Conservation (phyloP, 2,329 filamentous ascomycete genomes). For the Penicillium sp. region DNA sequence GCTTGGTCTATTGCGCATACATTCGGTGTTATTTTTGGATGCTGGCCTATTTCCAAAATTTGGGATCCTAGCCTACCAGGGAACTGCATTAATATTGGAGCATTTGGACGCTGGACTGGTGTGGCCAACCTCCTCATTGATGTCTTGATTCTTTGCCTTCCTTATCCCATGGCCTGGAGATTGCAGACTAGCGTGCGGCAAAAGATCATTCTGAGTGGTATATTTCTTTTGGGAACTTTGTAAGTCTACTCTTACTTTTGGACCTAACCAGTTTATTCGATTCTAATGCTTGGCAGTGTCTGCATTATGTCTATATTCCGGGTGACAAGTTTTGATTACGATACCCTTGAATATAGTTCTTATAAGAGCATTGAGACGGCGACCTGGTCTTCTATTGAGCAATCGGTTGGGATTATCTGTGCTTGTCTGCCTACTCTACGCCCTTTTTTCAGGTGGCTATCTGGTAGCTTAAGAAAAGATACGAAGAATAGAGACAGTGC, state of each 20-base stretch:
- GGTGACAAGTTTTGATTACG: conserved; percentile 19
- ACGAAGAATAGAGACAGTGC: background rate
- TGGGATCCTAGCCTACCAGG: conserved; percentile 21
- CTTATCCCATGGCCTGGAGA: conserved; percentile 29
- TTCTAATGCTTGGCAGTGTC: conserved; percentile 17
- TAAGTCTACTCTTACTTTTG: conserved; percentile 9
- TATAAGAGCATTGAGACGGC: conserved; percentile 20
- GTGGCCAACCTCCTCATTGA: conserved; percentile 28
- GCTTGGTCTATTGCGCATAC: conserved; percentile 24
- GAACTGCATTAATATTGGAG: conserved; percentile 22
- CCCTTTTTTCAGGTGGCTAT: conserved; percentile 21
- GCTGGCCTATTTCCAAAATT: conserved; percentile 23
- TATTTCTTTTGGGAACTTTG: conserved; percentile 29
- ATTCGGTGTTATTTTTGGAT: conserved; percentile 20
- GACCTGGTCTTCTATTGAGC: conserved; percentile 30
- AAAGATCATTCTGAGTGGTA: conserved; percentile 23
- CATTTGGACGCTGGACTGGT: conserved; percentile 29
- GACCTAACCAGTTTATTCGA: background rate
- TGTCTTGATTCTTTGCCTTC: conserved; percentile 27
- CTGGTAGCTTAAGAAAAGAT: conserved; percentile 4
- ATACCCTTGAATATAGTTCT: conserved; percentile 14
- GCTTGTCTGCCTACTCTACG: conserved; percentile 30
- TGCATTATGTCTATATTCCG: conserved; percentile 27
- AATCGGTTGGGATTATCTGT: conserved; percentile 30
- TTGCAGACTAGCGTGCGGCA: conserved; percentile 22